These are phyloP conservation scores for Dactylella cylindrospora DNA, from an alignment of 2,329 filamentous ascomycete species.

Conservation along the genomic window DNA sequence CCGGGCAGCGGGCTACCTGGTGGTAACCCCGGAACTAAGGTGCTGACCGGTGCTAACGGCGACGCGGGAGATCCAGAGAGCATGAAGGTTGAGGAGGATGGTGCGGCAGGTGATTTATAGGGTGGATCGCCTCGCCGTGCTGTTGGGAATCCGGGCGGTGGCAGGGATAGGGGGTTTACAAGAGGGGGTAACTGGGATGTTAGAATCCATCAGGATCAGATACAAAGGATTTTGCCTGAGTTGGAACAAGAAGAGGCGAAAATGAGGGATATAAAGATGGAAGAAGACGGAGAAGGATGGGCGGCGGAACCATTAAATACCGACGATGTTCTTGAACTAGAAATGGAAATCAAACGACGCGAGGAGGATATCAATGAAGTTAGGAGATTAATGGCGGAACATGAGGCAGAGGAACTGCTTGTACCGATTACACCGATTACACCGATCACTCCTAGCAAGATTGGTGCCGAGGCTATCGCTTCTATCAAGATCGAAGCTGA, in stretches of 20 bases:
- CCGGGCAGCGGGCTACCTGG: constrained; percentile 61
- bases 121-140: constrained; percentile 3
- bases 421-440: too few relatives aligned
- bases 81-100: constrained; percentile 42
- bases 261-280: not conserved
- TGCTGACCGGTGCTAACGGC: constrained; percentile 23
- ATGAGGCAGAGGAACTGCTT: too few relatives aligned
- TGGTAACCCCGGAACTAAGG: constrained; percentile 23
- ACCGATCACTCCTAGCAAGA: too few relatives aligned
- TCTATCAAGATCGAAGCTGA: too few relatives aligned
- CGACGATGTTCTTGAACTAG: constrained; percentile 5
- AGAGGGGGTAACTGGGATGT: too few relatives aligned
- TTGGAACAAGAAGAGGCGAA: constrained; percentile 4
- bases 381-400: not conserved
- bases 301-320: constrained; percentile 16
- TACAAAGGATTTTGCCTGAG: not conserved
- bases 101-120: constrained; percentile 38
- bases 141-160: not conserved
- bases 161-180: not conserved
- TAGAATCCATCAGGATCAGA: too few relatives aligned
- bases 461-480: too few relatives aligned
- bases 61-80: constrained; percentile 18
- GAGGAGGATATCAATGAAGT: not conserved
- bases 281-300: constrained; percentile 1
- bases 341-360: not conserved